Base-by-base conservation (phyloP, 2,329 filamentous ascomycete species). In the Nemania serpens region DNA sequence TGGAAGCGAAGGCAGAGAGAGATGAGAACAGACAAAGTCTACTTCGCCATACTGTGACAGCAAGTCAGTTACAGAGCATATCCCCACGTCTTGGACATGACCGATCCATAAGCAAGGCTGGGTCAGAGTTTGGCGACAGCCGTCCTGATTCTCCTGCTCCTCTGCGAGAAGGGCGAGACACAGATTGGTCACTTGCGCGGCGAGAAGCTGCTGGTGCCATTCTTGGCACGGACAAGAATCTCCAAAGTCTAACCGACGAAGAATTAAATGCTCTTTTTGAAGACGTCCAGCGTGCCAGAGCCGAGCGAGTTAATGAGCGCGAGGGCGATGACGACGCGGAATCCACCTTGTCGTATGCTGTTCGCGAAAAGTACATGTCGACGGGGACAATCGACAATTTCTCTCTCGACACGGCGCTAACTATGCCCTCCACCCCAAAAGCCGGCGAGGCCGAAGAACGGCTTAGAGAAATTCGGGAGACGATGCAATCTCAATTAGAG, bases 301-400 rank as follows among this genome's bases (percentile, higher is more conserved):
- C 93, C 0, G 86, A 88, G 69, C 84, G 87, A 63, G 91, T 92
- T 55, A 84, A 81, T 59, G 84, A 79, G 4, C 87, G 93, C 20
- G 93, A 94, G 63, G 89, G 89, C 42, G 91, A 94, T 58, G 94
- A 97, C 58, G 95, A 98, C 73, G 87, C 88, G 55, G 95, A 99
- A 67, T 97, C 94, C 0, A 86, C 90, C 49, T 90, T 88, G 29
- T 97, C 94, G 0, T 97, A 93, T 71, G 89, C 92, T 1, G 82
- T 93, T 33, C 85, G 95, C 53, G 95, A 99, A 69, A 98, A 98
- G 72, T 98, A 98, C 75, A 86, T 97, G 79, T 97, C 93, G 2
- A 95, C 90, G 57, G 94, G 94, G 1, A 97, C 94, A 0, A 83
- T 98, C 55, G 95, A 99, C 76, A 97, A 96, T 73, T 95, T 97